Conservation (phyloP, 192 early-diverging fungal species). For the Gigaspora rosea region DNA sequence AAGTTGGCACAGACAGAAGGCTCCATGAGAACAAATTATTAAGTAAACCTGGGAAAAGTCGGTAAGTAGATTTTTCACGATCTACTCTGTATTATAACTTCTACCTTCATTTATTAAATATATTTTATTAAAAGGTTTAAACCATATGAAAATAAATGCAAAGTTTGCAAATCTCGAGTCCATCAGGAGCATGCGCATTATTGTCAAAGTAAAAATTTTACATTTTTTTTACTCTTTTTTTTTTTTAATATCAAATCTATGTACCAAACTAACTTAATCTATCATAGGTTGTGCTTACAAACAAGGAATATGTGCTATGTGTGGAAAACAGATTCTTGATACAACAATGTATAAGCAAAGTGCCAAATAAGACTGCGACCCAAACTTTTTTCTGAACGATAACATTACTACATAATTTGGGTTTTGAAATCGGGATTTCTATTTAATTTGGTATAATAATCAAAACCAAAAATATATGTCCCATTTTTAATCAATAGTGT, state of each 20-base stretch:
- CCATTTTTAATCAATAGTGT: too few relatives aligned
- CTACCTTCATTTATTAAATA: not conserved
- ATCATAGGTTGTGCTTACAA: constrained; percentile 59
- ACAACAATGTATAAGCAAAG: constrained; percentile 59
- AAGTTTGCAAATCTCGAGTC: constrained; percentile 57
- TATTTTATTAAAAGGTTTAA: constrained; percentile 47
- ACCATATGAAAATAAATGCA: constrained; percentile 62
- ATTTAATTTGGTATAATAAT: too few relatives aligned
- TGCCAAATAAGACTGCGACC: constrained; percentile 43
- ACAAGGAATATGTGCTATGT: constrained; percentile 63
- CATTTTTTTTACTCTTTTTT: too few relatives aligned
- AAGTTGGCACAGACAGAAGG: constrained; percentile 49
- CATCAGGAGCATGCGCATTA: constrained; percentile 65
- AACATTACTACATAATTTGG: too few relatives aligned
- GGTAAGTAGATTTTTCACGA: constrained; percentile 32
- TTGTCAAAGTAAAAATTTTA: constrained; percentile 58
- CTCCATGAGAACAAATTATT: constrained; percentile 63
- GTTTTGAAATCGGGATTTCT: too few relatives aligned
- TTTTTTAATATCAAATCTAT: too few relatives aligned
- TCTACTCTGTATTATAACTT: not conserved
- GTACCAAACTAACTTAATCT: too few relatives aligned
- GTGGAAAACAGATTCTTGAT: constrained; percentile 60
- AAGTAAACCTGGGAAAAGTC: constrained; percentile 53
- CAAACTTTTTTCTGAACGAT: too few relatives aligned
- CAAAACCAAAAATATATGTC: too few relatives aligned